Evolutionary conservation across 1,284 basidiomycete genomes (phyloP), one percentile per base, ranked within the genome.

Genomic region (Naganishia sp.): DNA sequence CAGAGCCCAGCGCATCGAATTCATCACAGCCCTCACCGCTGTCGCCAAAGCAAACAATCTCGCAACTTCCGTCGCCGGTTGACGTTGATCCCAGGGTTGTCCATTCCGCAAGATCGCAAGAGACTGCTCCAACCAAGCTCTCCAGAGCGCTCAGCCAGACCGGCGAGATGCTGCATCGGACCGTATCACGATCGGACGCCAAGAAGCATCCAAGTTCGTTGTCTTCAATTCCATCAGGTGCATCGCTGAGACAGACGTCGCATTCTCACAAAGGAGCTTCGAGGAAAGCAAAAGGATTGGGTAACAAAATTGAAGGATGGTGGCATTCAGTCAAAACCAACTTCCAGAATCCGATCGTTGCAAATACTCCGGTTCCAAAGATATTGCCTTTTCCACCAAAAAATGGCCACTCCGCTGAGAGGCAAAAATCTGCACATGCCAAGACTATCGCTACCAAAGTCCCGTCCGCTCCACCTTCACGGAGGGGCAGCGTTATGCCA

Each of bases 241-340:
- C 31, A 10, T 51, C 41, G 32, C 35, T 50, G 6, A 23, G 65
- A 50, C 65, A 66, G 10, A 21, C 45, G 32, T 65, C 57, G 32
- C 46, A 62, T 21, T 51, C 67, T 11, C 46, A 42, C 17, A 60
- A 60, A 46, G 55, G 55, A 23, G 23, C 52, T 54, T 28, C 43
- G 47, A 76, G 75, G 67, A 74, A 74, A 52, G 79, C 78, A 72
- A 78, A 79, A 71, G 79, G 79, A 32, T 63, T 81, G 43, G 79
- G 77, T 31, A 74, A 69, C 43, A 81, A 81, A 68, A 80, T 81
- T 73, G 80, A 81, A 69, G 80, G 80, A 2, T 81, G 80, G 80
- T 81, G 80, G 80, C 79, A 75, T 43, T 76, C 80, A 28, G 80
- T 81, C 43, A 80, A 81, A 65, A 76, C 74, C 67, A 80, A 79